Evolutionary conservation across 495 filamentous ascomycete genomes (phyloP), one percentile per base, ranked within the genome.

Genomic region (Neurospora sp.): DNA sequence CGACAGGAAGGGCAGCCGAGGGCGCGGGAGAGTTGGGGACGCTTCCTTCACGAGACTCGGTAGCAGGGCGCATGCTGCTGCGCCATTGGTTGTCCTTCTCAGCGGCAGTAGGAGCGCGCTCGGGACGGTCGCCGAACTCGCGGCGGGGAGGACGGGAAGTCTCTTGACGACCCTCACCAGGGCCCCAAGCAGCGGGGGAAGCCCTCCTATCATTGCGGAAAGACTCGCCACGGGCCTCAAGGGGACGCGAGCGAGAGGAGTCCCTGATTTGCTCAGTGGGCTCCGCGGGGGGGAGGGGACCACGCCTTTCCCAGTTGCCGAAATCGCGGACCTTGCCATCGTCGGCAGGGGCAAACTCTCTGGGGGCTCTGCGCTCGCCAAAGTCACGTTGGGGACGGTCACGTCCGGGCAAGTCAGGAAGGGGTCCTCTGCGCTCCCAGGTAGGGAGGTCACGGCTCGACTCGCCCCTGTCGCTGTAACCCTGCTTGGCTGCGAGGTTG

Each of bases 261-360:
- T 93, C 92, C 72, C 91, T 85, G 70, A 85, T 84, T 5, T 66
- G 54, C 73, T 82, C 84, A 35, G 85, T 79, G 46, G 86, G 87
- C 75, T 91, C 87, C 44, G 86, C 80, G 39, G 81, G 82, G 16
- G 91, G 82, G 27, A 88, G 87, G 38, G 96, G 96, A 31, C 96
- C 96, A 78, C 94, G 95, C 72, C 96, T 92, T 82, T 97, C 95
- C 96, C 96, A 99, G 84, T 94, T 96, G 74, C 88, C 86, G 76
- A 98, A 92, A 78, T 97, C 93, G 31, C 95, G 91, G 71, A 91
- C 83, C 81, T 94, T 96, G 75, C 93, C 92, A 79, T 97, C 93
- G 74, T 91, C 90, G 75, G 84, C 80, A 38, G 80, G 76, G 54
- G 82, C 71, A 38, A 73, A 76, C 41, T 83, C 81, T 20, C 81